Conservation (phyloP, 306 rosid species). For the Sechiopsis laciniata region DNA sequence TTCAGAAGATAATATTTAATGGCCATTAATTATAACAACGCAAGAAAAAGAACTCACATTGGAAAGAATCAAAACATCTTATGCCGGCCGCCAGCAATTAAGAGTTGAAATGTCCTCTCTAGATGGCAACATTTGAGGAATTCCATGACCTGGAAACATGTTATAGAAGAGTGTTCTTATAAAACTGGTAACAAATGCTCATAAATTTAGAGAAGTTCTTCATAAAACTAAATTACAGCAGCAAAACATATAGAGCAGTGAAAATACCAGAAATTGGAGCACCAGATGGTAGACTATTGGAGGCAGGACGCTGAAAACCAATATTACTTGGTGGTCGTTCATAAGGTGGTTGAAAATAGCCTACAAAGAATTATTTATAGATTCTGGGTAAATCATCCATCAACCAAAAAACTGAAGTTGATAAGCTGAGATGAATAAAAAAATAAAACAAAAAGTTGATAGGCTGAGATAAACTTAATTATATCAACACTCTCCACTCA, state of each 20-base stretch:
- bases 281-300: constrained; percentile 60
- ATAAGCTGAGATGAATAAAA: no score
- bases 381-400: not conserved
- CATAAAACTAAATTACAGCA: not conserved
- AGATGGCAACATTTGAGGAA: constrained; percentile 70
- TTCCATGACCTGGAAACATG: constrained; percentile 54
- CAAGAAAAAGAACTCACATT: constrained; percentile 17
- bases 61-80: constrained; percentile 27
- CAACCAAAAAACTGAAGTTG: no score
- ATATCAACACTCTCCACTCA: no score
- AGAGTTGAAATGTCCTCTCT: constrained; percentile 71
- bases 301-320: constrained; percentile 55
- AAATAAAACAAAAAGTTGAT: no score
- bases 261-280: constrained; percentile 65
- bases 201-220: not conserved
- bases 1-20: not conserved
- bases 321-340: constrained; percentile 75
- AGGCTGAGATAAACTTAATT: no score
- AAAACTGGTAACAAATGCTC: not conserved
- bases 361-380: constrained; percentile 34
- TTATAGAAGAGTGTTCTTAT: not conserved
- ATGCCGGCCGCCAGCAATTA: constrained; percentile 90
- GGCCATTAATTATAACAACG: not conserved
- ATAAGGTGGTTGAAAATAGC: constrained; percentile 63
- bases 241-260: not conserved